Percentiles rank a stretch among this genome's conserved stretches.
Evolutionary conservation across 2,329 filamentous ascomycete genomes (phyloP).

Genomic region (Aspergillus sclerotialis): DNA sequence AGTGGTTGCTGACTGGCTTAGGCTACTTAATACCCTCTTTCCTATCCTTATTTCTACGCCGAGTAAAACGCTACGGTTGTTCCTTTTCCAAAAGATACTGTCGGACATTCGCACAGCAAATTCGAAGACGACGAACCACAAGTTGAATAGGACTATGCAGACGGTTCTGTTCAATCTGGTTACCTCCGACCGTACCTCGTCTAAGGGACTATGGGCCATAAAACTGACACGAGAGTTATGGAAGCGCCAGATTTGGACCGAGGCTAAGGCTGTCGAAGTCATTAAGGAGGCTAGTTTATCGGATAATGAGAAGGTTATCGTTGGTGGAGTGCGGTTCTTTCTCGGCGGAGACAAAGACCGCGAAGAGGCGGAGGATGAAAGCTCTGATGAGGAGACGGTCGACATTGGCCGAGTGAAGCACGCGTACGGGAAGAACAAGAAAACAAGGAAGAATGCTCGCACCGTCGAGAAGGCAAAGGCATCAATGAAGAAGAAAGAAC

Average conservation of each 20-base stretch:
- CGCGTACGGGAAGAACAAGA: slow-evolving; percentile 89
- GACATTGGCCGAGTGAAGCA: slow-evolving; percentile 80
- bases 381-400: slow-evolving; percentile 66
- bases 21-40: slow-evolving; percentile 82
- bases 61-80: slow-evolving; percentile 76
- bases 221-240: slow-evolving; percentile 93
- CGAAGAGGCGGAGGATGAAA: slow-evolving; percentile 86
- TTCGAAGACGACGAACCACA: slow-evolving; percentile 80
- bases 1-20: slow-evolving; percentile 6
- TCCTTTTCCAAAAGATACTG: slow-evolving; percentile 86
- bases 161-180: slow-evolving; percentile 89
- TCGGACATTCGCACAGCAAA: slow-evolving; percentile 86
- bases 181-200: slow-evolving; percentile 73
- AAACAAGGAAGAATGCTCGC: slow-evolving; percentile 79
- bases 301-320: slow-evolving; percentile 86
- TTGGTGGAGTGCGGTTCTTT: slow-evolving; percentile 87
- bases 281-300: slow-evolving; percentile 91
- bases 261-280: slow-evolving; percentile 89
- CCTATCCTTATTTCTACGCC: slow-evolving; percentile 87
- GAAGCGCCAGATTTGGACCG: slow-evolving; percentile 94
- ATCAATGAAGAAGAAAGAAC: slow-evolving; percentile 75
- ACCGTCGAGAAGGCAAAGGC: slow-evolving; percentile 72
- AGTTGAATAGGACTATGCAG: slow-evolving; percentile 86
- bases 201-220: slow-evolving; percentile 90
- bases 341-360: slow-evolving; percentile 92